These are phyloP conservation scores for Dendrobium huoshanense DNA, from an alignment of 106 monocot species.

Conservation along the genomic window DNA sequence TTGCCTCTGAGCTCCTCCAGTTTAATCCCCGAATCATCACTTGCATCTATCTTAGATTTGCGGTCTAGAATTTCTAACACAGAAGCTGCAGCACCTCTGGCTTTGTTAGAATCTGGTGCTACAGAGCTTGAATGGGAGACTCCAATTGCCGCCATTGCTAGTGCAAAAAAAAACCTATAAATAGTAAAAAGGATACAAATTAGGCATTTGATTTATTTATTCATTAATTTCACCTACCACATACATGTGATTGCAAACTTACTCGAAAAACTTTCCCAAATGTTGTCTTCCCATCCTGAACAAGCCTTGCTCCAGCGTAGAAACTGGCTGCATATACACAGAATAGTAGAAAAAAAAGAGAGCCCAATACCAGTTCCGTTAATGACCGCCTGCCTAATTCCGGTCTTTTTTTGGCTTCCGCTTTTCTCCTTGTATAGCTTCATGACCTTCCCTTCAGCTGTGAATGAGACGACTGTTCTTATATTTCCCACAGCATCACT, in stretches of 20 bases:
- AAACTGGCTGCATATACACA: conserved; percentile 16
- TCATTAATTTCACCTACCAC: neutral
- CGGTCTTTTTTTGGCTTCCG: neutral
- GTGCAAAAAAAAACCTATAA: conserved; percentile 11
- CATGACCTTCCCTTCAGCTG: conserved; percentile 12
- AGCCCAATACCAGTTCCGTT: conserved; percentile 11
- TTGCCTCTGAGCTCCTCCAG: conserved; percentile 5
- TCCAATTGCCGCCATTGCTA: conserved; percentile 15
- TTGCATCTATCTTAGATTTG: conserved; percentile 10
- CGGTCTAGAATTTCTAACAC: conserved; percentile 9
- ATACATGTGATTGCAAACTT: conserved; percentile 2
- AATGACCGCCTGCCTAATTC: conserved; percentile 14
- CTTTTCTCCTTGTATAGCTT: conserved; percentile 8
- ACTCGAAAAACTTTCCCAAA: conserved; percentile 17
- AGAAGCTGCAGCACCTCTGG: conserved; percentile 6
- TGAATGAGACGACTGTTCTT: conserved; percentile 13
- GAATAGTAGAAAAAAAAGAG: conserved; percentile 9
- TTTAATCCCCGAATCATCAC: conserved; percentile 5
- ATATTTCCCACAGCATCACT: conserved; percentile 12
- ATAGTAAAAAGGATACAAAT: neutral
- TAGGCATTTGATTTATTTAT: neutral
- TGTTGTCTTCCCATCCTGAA: conserved; percentile 13
- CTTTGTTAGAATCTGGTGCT: conserved; percentile 14
- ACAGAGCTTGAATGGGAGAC: conserved; percentile 11
- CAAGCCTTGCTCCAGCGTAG: conserved; percentile 15